Evolutionary conservation across 1,284 basidiomycete genomes (phyloP).

Genomic region (Leccinum cinnamomeum): DNA sequence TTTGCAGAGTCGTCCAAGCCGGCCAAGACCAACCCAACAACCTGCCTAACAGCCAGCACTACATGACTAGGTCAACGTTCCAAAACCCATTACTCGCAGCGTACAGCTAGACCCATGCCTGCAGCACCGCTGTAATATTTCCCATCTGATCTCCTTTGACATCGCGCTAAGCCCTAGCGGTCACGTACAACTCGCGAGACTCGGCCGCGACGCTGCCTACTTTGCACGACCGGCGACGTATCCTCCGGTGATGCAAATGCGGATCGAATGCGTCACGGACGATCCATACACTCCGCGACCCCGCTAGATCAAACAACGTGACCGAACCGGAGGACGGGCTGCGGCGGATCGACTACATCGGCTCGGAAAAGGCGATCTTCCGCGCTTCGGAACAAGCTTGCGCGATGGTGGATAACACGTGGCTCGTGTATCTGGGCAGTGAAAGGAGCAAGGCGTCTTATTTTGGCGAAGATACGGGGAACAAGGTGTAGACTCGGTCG

Average conservation of each 20-base stretch:
- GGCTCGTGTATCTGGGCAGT: conserved; percentile 39
- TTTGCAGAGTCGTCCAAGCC: not conserved
- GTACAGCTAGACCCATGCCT: conserved; percentile 56
- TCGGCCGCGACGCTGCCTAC: too few species aligned
- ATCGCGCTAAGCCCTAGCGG: conserved; percentile 35
- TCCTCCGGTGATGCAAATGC: conserved; percentile 55
- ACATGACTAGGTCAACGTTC: not conserved
- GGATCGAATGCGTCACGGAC: conserved; percentile 51
- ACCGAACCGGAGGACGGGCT: conserved; percentile 36
- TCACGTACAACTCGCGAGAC: not conserved
- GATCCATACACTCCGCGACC: conserved; percentile 36
- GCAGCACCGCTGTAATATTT: conserved; percentile 44
- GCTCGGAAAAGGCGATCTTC: conserved; percentile 46
- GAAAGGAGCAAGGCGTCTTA: not conserved
- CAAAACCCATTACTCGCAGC: too few species aligned
- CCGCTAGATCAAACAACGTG: not conserved
- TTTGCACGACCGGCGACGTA: conserved; percentile 48
- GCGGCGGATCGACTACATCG: conserved; percentile 48
- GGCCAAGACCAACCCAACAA: not conserved
- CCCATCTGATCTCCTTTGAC: conserved; percentile 49
- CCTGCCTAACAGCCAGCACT: not conserved
- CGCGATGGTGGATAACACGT: conserved; percentile 45
- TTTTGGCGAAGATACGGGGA: not conserved
- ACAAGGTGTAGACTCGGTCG: not conserved
- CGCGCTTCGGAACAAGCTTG: conserved; percentile 49